phyloP scores from a whole-genome alignment of 2,329 filamentous ascomycete species.

The Xylariales sp. region DNA sequence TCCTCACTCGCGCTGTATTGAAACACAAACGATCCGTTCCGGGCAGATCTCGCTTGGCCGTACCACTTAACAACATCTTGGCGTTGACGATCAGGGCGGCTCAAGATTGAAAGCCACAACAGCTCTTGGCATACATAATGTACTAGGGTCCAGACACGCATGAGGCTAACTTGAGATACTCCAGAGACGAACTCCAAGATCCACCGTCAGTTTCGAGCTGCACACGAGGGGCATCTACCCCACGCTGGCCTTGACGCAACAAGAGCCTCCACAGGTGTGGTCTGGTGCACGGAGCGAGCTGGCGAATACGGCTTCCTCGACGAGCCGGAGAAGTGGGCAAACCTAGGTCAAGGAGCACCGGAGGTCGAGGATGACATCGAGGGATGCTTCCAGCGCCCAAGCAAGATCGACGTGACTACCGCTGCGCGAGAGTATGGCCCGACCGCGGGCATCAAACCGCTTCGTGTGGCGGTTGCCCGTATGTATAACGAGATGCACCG shows the following conservation, averaged over 20 bases:
- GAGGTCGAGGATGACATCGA: slow-evolving; percentile 91
- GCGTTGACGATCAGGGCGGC: too few relatives aligned
- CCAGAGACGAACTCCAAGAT: slow-evolving; percentile 77
- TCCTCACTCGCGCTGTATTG: too few relatives aligned
- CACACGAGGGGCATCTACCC: slow-evolving; percentile 84
- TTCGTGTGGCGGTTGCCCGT: slow-evolving; percentile 82
- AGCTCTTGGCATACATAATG: slow-evolving; percentile 6
- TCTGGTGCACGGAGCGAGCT: slow-evolving; percentile 87
- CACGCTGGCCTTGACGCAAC: slow-evolving; percentile 88
- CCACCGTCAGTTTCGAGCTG: slow-evolving; percentile 82
- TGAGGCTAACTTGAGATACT: slow-evolving; percentile 8
- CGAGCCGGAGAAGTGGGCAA: slow-evolving; percentile 79
- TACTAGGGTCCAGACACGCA: too few relatives aligned
- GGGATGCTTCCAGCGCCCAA: slow-evolving; percentile 80
- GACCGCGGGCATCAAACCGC: slow-evolving; percentile 86
- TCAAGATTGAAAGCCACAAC: not conserved
- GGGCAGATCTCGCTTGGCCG: too few relatives aligned
- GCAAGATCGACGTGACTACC: slow-evolving; percentile 70
- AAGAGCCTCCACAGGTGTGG: slow-evolving; percentile 85
- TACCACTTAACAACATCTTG: too few relatives aligned
- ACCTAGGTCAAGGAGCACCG: slow-evolving; percentile 88
- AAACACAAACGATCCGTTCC: too few relatives aligned
- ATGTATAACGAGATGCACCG: slow-evolving; percentile 93
- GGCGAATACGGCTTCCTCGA: slow-evolving; percentile 85
- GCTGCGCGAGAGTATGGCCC: slow-evolving; percentile 86